Conservation (phyloP, 1,139 yeast species). For the Candida pseudoviswanathii region DNA sequence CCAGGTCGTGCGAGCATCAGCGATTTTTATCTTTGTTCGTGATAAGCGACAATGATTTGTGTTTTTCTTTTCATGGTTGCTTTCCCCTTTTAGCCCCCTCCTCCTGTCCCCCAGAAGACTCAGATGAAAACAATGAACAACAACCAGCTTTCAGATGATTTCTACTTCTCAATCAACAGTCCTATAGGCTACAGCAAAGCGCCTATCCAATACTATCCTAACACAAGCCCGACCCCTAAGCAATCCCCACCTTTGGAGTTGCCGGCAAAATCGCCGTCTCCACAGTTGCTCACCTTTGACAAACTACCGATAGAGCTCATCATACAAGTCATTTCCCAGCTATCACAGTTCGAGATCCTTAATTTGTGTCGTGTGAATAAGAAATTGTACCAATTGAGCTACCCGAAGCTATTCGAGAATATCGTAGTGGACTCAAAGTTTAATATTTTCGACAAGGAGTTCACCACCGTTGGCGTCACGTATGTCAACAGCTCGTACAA, state of each 20-base stretch:
- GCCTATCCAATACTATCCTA: constrained; percentile 18
- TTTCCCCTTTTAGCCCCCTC: not conserved
- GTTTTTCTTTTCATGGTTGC: not conserved
- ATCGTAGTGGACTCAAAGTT: constrained; percentile 42
- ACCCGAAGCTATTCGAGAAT: constrained; percentile 38
- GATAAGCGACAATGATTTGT: not conserved
- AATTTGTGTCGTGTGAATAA: constrained; percentile 34
- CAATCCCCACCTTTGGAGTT: not conserved
- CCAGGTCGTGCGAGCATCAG: not conserved
- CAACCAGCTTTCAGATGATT: not conserved
- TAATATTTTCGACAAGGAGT: constrained; percentile 39
- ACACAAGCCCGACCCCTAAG: not conserved
- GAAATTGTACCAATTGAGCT: constrained; percentile 30
- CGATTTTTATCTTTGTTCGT: not conserved
- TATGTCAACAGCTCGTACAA: constrained; percentile 39
- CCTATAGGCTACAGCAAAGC: constrained; percentile 32
- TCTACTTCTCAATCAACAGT: constrained; percentile 15
- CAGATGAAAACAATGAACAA: not conserved
- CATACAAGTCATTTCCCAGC: constrained; percentile 28
- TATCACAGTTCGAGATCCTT: constrained; percentile 46
- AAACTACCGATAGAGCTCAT: constrained; percentile 43
- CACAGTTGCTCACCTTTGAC: constrained; percentile 17
- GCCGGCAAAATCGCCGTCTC: constrained; percentile 1
- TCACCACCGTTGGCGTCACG: constrained; percentile 23
- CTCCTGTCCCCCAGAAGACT: not conserved